These are phyloP conservation scores for Daedaleopsis sinensis DNA, from an alignment of 768 basidiomycete species.

Conservation along the genomic window DNA sequence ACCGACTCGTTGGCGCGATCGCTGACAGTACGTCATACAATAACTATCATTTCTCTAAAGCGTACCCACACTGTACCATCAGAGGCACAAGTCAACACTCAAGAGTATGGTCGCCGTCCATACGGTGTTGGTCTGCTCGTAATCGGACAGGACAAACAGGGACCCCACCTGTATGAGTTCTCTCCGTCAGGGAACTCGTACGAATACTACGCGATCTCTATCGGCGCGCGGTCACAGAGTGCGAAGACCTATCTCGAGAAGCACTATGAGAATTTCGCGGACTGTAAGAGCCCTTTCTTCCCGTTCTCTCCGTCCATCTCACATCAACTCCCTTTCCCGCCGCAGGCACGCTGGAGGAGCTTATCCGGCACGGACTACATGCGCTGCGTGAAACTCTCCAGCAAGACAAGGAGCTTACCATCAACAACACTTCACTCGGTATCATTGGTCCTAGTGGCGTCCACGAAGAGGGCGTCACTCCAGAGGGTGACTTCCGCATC, in stretches of 20 bases:
- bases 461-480: slow-evolving; percentile 54
- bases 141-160: slow-evolving; percentile 93
- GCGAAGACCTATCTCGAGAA: slow-evolving; percentile 99
- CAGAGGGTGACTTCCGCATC: slow-evolving; percentile 76
- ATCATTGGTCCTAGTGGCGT: slow-evolving; percentile 78
- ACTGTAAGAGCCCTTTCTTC: slow-evolving; percentile 58
- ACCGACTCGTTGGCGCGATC: slow-evolving; percentile 89
- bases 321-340: neutral
- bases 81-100: slow-evolving; percentile 99
- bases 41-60: neutral
- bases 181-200: slow-evolving; percentile 97
- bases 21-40: slow-evolving; percentile 79
- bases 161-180: slow-evolving; percentile 98
- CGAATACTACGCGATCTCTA: slow-evolving; percentile 98
- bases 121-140: slow-evolving; percentile 99
- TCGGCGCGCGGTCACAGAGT: slow-evolving; percentile 96
- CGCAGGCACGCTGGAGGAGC: slow-evolving; percentile 79
- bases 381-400: slow-evolving; percentile 96
- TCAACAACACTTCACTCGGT: slow-evolving; percentile 93
- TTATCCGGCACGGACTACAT: slow-evolving; percentile 91
- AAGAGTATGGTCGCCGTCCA: slow-evolving; percentile 95
- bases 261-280: slow-evolving; percentile 84
- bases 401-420: slow-evolving; percentile 95
- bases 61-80: neutral
- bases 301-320: neutral